Percentiles rank a stretch among this genome's conserved stretches.
phyloP scores from a whole-genome alignment of 371 early-diverging fungal species.

The Massospora cicadina region DNA sequence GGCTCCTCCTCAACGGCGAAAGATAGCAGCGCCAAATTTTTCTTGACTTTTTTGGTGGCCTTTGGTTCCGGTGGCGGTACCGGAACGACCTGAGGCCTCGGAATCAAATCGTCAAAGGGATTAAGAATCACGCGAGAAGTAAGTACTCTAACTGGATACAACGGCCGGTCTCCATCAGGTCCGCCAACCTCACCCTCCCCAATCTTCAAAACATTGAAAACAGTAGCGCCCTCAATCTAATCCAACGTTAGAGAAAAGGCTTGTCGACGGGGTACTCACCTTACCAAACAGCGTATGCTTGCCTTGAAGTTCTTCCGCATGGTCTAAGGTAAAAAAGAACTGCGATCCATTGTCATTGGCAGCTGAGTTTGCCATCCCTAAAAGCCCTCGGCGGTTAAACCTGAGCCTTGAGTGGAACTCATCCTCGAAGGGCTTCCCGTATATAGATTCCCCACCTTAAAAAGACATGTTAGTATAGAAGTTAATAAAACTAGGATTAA shows the following conservation, averaged over 20 bases:
- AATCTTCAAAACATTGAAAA: conserved; percentile 79
- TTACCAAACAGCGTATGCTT: conserved; percentile 87
- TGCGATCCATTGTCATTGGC: conserved; percentile 66
- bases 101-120: conserved; percentile 84
- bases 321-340: conserved; percentile 85
- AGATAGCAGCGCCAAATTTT: conserved; percentile 61
- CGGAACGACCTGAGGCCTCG: conserved; percentile 49
- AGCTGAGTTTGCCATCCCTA: conserved; percentile 82
- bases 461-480: neutral
- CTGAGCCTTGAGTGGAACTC: conserved; percentile 84
- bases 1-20: conserved; percentile 64
- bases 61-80: conserved; percentile 22
- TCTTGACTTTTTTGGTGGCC: conserved; percentile 41
- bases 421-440: conserved; percentile 65
- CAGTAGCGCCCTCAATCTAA: conserved; percentile 74
- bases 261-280: conserved; percentile 19
- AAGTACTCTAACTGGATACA: conserved; percentile 54
- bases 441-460: conserved; percentile 75
- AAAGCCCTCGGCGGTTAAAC: conserved; percentile 70
- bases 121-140: conserved; percentile 52
- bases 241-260: neutral
- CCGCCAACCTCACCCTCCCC: conserved; percentile 53
- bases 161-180: conserved; percentile 51
- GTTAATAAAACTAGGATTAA: neutral
- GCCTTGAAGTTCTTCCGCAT: conserved; percentile 62